Evolutionary conservation across 257 asterid genomes (phyloP), one percentile per base, ranked within the genome.

Genomic region (Penstemon eatonii): DNA sequence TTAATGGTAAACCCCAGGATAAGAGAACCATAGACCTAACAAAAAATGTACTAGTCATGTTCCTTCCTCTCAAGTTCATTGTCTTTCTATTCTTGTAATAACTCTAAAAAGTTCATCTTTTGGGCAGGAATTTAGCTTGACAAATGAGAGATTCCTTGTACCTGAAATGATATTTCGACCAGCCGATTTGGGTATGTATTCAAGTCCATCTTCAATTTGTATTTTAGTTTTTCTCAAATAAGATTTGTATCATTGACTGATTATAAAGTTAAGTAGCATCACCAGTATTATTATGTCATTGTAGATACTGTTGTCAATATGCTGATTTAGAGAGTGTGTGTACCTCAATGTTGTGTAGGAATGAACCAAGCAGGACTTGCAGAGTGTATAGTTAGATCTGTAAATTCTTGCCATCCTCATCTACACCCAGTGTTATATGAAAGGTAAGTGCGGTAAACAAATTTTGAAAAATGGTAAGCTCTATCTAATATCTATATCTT

Each of bases 331-430:
- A 71, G 56, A 13, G 33, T 36, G 59, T 54, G 13, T 54, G 60
- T 60, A 13, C 60, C 15, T 50, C 49, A 45, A 45, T 79, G 72
- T 62, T 63, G 49, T 70, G 2, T 78, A 93, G 99, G 99, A 79
- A 77, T 94, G 97, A 90, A 94, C 74, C 92, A 94, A 79, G 96
- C 97, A 67, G 97, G 97, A 49, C 88, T 94, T 66, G 96, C 97
- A 47, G 99, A 90, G 79, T 94, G 97, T 74, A 82, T 94, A 44
- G 88, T 90, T 62, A 87, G 95, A 83, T 85, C 97, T 68, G 87
- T 93, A 56, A 82, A 85, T 82, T 87, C 95, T 38, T 93, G 99
- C 72, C 96, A 90, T 82, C 86, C 88, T 72, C 83, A 85, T 77
- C 99, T 94, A 74, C 97, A 86, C 79, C 99, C 99, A 4, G 92